Conservation (phyloP, 129 eudicot genomes). For the Centrapalus pauciflorus region DNA sequence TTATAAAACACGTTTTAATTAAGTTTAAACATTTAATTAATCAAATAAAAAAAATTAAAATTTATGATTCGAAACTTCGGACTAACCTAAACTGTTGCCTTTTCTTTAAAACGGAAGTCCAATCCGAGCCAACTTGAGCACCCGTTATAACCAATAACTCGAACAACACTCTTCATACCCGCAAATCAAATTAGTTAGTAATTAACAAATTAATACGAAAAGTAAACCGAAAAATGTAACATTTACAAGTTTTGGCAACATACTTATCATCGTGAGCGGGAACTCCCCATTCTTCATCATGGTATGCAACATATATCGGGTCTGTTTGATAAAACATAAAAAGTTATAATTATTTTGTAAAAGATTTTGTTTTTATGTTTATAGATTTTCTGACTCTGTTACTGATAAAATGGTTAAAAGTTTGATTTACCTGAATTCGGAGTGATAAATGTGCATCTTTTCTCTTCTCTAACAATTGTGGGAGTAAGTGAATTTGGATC, state of each 20-base stretch:
- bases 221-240: background rate
- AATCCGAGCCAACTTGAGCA: constrained; percentile 98
- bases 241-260: background rate
- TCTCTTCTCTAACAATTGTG: constrained; percentile 40
- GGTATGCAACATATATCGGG: constrained; percentile 75
- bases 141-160: constrained; percentile 76
- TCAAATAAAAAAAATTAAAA: background rate
- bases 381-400: background rate
- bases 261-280: constrained; percentile 91
- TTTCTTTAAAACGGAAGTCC: constrained; percentile 84
- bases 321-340: constrained; percentile 38
- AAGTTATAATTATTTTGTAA: background rate
- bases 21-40: background rate
- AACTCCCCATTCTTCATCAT: constrained; percentile 98
- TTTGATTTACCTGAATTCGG: constrained; percentile 60
- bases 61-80: background rate
- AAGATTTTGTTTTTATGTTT: too few relatives aligned
- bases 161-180: constrained; percentile 56
- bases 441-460: constrained; percentile 76
- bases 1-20: background rate
- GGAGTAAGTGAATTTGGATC: constrained; percentile 5
- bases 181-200: constrained; percentile 7
- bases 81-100: constrained; percentile 56
- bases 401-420: background rate
- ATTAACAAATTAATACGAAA: too few relatives aligned